Evolutionary conservation across 306 rosid species (phyloP), one percentile per base, ranked within the genome.

Genomic region (Dalbergia cochinchinensis): DNA sequence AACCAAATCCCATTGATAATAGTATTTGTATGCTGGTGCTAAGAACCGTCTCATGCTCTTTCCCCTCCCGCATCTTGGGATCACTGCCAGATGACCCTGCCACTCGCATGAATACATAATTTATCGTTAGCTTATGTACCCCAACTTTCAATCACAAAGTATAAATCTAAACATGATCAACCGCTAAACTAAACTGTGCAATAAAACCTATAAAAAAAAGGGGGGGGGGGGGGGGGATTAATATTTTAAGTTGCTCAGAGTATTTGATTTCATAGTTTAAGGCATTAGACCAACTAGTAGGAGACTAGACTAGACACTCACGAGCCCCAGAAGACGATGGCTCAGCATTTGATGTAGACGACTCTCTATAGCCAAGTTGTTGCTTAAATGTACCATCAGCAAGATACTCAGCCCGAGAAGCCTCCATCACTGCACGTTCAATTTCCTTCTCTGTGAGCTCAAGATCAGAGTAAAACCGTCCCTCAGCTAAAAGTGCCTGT

Each of bases 401-500:
- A 47, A 88, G 83, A 85, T 93, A 91, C 86, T 96, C 98, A 0
- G 94, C 97, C 41, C 97, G 90, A 31, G 99, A 95, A 74, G 83
- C 91, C 88, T 90, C 98, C 82, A 95, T 93, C 73, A 93, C 99
- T 84, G 89, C 86, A 31, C 88, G 95, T 62, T 93, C 99, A 14
- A 95, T 95, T 87, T 95, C 98, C 89, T 91, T 95, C 85, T 95
- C 97, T 19, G 99, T 95, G 69, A 95, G 93, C 88, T 95, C 99
- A 48, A 95, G 92, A 84, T 95, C 99, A n/a, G 99, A 95, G 88
- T 89, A 90, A 82, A 93, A 93, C 58, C 90, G 87, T 11, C 98
- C 99, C 92, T 95, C 96, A 8, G 98, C 97, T 65, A 95, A 84
- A 76, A 95, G 99, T 73, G 99, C 98, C 99, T 95, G 97, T 54